phyloP scores from a whole-genome alignment of 495 filamentous ascomycete species.

The Neurospora sp. region DNA sequence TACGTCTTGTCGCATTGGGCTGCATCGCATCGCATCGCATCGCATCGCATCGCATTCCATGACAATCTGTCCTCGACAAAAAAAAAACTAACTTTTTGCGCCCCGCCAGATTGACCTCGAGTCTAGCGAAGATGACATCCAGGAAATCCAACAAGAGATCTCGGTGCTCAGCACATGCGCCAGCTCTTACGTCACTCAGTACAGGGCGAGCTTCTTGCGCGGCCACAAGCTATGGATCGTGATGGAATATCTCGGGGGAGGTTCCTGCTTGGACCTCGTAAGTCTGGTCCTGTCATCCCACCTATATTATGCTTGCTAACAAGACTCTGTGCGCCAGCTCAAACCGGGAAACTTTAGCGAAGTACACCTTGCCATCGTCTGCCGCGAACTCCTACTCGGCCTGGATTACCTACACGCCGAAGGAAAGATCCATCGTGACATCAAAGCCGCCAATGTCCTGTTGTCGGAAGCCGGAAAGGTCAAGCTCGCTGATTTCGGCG shows the following conservation, averaged over 20 bases:
- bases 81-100: conserved; percentile 17
- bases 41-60: background rate
- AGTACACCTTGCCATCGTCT: conserved; percentile 88
- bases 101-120: conserved; percentile 81
- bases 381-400: conserved; percentile 78
- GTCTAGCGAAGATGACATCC: conserved; percentile 93
- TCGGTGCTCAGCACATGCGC: conserved; percentile 89
- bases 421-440: conserved; percentile 94
- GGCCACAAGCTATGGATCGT: conserved; percentile 98
- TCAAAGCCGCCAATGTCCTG: conserved; percentile 92
- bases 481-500: conserved; percentile 95
- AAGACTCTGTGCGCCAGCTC: conserved; percentile 42
- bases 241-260: conserved; percentile 94
- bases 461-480: conserved; percentile 83
- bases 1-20: conserved; percentile 28
- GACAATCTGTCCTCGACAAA: background rate
- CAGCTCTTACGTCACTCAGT: conserved; percentile 88
- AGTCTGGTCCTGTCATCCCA: background rate
- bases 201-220: conserved; percentile 88
- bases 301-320: conserved; percentile 11
- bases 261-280: conserved; percentile 88
- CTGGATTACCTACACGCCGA: conserved; percentile 90
- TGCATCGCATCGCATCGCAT: background rate
- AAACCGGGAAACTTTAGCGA: conserved; percentile 90
- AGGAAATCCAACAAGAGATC: conserved; percentile 97